Evolutionary conservation across 2,329 filamentous ascomycete genomes (phyloP), one percentile per base, ranked within the genome.

Genomic region (Stachybotrys echinatus): DNA sequence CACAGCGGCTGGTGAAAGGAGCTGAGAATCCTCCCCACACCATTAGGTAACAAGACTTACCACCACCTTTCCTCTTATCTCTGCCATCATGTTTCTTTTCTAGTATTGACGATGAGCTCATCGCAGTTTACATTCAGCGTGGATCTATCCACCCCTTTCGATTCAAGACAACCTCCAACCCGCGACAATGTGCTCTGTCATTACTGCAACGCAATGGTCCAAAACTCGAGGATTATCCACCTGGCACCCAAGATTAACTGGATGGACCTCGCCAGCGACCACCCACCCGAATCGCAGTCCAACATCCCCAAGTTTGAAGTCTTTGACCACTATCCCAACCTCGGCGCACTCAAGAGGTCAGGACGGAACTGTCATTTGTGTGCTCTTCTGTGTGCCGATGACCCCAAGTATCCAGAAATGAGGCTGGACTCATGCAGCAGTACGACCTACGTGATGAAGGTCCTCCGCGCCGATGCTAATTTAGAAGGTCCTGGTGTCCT

Each of bases 241-340:
- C 42, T 21, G 42, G 20, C 42, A 44, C 42, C 42, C 6, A 44
- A 44, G 20, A 44, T 44, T 21, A 44, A 44, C 42, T 44, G 42
- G 42, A 17, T 8, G 20, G 42, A n/a, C 42, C 23, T n/a, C 12
- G 42, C 6, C 42, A 18, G 12, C 12, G 12, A 44, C 42, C 5
- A 17, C 5, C 10, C 42, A 17, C 18, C 21, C 8, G 12, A 10
- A 14, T 23, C 42, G 42, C 42, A 44, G 10, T 6, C 10, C n/a
- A 21, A 23, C 20, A 12, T 6, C 20, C 42, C 42, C 42, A 44
- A 44, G 42, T 6, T 44, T 23, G 42, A 44, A n/a, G 20, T 23
- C 10, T 44, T 44, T 44, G 42, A 44, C 10, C 42, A 44, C 20
- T 21, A 44, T 44, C 17, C 5, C 18, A 44, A 18, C n/a, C 42